Percentiles rank a stretch among this genome's conserved stretches.
Conservation (phyloP, 495 filamentous ascomycete species). For the Neurospora hispaniola region DNA sequence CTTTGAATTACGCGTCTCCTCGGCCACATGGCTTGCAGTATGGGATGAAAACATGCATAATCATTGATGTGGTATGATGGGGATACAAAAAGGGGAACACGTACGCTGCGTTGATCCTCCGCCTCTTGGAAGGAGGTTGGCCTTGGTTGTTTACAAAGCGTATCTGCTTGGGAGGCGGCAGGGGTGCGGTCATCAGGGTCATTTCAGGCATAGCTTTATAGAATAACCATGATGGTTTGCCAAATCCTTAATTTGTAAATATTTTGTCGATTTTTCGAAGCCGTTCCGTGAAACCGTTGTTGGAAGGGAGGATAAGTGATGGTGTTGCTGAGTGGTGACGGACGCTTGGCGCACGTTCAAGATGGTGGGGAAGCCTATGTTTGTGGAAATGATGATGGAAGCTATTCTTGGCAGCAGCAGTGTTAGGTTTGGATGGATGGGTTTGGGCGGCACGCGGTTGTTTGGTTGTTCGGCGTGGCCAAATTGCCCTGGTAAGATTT, state of each 20-base stretch:
- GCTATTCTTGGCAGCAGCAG: neutral
- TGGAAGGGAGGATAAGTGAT: neutral
- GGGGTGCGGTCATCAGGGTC: conserved; percentile 30
- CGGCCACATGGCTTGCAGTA: neutral
- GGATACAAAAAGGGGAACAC: conserved; percentile 18
- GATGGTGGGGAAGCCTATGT: neutral
- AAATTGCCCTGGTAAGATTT: neutral
- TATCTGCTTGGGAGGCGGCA: conserved; percentile 47
- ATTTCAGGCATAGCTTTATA: conserved; percentile 24
- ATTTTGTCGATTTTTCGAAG: neutral
- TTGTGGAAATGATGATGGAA: neutral
- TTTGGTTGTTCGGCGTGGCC: conserved; percentile 1
- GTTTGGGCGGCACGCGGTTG: neutral
- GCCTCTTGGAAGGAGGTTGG: conserved; percentile 67
- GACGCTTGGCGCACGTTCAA: neutral
- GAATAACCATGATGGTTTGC: conserved; percentile 21
- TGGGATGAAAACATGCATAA: conserved; percentile 7
- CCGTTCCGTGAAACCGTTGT: neutral
- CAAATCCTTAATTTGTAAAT: neutral
- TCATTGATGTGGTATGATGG: neutral
- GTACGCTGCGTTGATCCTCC: conserved; percentile 74
- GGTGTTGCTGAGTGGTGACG: neutral
- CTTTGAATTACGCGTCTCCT: neutral
- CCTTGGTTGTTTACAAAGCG: conserved; percentile 76
- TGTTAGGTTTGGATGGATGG: neutral